These are phyloP conservation scores for Parasitella parasitica DNA, from an alignment of 371 early-diverging fungal genomes.

Conservation along the genomic window DNA sequence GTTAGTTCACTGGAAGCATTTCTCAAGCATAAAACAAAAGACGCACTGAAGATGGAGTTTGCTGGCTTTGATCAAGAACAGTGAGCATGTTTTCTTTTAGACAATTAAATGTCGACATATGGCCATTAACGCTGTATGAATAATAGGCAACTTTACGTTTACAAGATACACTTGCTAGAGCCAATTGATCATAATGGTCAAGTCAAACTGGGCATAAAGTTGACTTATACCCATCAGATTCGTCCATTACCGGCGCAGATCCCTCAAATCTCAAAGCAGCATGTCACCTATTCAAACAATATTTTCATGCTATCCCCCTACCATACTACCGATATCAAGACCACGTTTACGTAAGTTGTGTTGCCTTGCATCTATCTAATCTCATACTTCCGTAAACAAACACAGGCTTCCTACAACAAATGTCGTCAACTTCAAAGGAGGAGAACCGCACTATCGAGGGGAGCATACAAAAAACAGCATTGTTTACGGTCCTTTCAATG, in stretches of 20 bases:
- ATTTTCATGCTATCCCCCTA: slow-evolving; percentile 68
- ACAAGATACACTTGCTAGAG: slow-evolving; percentile 56
- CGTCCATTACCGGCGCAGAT: slow-evolving; percentile 69
- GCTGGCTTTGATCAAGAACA: slow-evolving; percentile 30
- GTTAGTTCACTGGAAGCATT: slow-evolving; percentile 46
- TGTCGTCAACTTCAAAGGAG: slow-evolving; percentile 35
- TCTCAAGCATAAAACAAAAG: slow-evolving; percentile 44
- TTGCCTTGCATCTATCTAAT: too few species aligned
- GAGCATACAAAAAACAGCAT: slow-evolving; percentile 51
- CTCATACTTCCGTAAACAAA: too few species aligned
- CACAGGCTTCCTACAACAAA: slow-evolving; percentile 33
- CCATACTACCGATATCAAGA: slow-evolving; percentile 70
- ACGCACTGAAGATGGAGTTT: slow-evolving; percentile 31
- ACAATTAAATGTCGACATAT: background rate
- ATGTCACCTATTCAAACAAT: slow-evolving; percentile 59
- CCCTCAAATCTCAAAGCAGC: slow-evolving; percentile 69
- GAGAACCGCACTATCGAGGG: slow-evolving; percentile 16
- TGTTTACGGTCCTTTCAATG: slow-evolving; percentile 75
- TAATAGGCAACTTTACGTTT: slow-evolving; percentile 53
- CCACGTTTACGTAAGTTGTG: slow-evolving; percentile 64
- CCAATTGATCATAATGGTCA: slow-evolving; percentile 63
- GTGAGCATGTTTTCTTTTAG: background rate
- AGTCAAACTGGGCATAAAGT: slow-evolving; percentile 64
- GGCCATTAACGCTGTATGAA: too few species aligned
- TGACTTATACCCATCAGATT: slow-evolving; percentile 53